Base-by-base conservation (phyloP, 1,284 basidiomycete genomes). In the Blastosporella zonata region DNA sequence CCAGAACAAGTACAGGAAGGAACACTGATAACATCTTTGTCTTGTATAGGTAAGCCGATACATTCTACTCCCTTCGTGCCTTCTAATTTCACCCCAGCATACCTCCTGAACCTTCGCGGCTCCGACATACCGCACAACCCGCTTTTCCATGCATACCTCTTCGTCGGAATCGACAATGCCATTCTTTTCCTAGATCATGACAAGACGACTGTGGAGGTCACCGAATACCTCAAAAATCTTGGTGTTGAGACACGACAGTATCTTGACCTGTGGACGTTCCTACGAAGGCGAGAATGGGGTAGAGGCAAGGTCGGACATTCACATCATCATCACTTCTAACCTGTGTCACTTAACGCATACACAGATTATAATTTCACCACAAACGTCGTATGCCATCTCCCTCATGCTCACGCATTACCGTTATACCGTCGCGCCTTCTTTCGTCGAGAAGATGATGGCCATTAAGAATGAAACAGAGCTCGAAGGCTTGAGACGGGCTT, bases 381-480 rank as follows among this genome's bases (percentile, higher is more conserved):
- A 87, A 51, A 87, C 86, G 0, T 83, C 84, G 1, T 90, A 89
- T 59, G 87, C 87, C 6, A 86, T 91, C 52, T 83, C 85, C 9
- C 74, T 90, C 43, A 87, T 91, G 77, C 71, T 91, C 42, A 89
- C 87, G 0, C 82, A 85, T 60, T 81, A 82, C 64, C 82, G 87
- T 8, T 90, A 87, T 62, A 86, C 84, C 0, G 70, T 90, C 40
- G 68, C 74, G 2, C 80, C 83, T 0, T 78, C 82, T 1, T 74
- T 74, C 47, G 74, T 97, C n/a, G 87, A 92, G 47, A 74, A 80
- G 41, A 82, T 88, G 68, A 92, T 95, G 74, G 81, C 85, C 1
- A 72, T 95, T 62, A 99, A 99, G 81, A 98, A 96, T 62, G 71
- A 80, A 15, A 76, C 77, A 17, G 95, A 97, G 70, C 73, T 96